phyloP scores from a whole-genome alignment of 2,329 filamentous ascomycete species.

The Xenoacremonium recifei region DNA sequence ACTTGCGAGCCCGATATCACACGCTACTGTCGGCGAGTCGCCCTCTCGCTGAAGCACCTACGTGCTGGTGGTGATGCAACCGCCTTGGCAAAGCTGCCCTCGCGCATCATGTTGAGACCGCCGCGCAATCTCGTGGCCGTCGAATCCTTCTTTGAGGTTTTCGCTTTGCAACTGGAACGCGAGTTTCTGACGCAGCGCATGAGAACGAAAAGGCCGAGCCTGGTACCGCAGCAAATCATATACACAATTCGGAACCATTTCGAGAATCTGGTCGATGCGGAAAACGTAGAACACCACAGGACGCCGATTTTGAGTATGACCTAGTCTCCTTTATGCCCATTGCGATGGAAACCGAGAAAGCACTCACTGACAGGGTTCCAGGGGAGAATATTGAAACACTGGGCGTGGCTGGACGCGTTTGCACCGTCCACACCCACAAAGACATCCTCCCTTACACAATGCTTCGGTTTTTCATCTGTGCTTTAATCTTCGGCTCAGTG shows the following conservation, averaged over 20 bases:
- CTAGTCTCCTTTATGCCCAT: too few relatives aligned
- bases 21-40: slow-evolving; percentile 20
- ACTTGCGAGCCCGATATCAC: slow-evolving; percentile 23
- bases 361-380: slow-evolving; percentile 4
- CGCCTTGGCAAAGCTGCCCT: not conserved
- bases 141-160: slow-evolving; percentile 26
- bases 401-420: slow-evolving; percentile 16
- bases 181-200: slow-evolving; percentile 16
- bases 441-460: slow-evolving; percentile 18
- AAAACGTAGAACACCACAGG: slow-evolving; percentile 13
- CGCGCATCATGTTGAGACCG: not conserved
- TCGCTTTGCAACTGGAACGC: slow-evolving; percentile 23
- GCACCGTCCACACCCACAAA: slow-evolving; percentile 10
- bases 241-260: slow-evolving; percentile 26
- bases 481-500: too few relatives aligned
- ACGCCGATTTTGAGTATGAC: slow-evolving; percentile 23
- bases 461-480: slow-evolving; percentile 16
- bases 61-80: slow-evolving; percentile 6
- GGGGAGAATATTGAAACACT: slow-evolving; percentile 26
- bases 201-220: slow-evolving; percentile 9
- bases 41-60: slow-evolving; percentile 13
- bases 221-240: slow-evolving; percentile 22
- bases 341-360: not conserved
- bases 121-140: slow-evolving; percentile 2
- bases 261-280: slow-evolving; percentile 22